Conservation (phyloP, 148 eudicot genomes). For the Hydrangea macrophylla region DNA sequence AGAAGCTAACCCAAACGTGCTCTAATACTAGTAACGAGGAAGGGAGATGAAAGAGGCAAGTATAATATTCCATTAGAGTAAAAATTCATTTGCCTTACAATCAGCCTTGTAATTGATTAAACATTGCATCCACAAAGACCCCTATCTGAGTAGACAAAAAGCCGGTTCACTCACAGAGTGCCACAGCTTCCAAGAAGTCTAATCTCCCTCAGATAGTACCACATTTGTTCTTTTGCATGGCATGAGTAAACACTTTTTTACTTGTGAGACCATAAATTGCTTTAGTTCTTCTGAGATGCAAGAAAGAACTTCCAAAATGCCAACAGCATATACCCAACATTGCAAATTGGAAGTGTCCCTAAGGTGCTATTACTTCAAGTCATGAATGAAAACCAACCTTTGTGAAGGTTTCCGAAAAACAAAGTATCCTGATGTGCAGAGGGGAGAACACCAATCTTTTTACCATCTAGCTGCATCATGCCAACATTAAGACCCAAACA, state of each 20-base stretch:
- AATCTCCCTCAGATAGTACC: not conserved
- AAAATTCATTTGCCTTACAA: not conserved
- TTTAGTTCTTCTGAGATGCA: constrained; percentile 5
- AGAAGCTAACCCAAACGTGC: too few relatives aligned
- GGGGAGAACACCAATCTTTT: constrained; percentile 66
- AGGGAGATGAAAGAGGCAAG: not conserved
- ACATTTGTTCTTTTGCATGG: not conserved
- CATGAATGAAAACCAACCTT: constrained; percentile 42
- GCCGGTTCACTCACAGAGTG: not conserved
- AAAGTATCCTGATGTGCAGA: constrained; percentile 60
- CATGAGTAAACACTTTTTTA: not conserved
- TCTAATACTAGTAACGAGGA: too few relatives aligned
- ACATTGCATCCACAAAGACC: not conserved
- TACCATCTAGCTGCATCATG: constrained; percentile 83
- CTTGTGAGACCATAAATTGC: not conserved
- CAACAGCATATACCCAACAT: not conserved
- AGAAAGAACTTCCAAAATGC: not conserved
- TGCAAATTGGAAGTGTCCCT: not conserved
- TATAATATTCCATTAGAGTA: not conserved
- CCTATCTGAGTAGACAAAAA: not conserved
- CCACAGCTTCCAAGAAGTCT: not conserved
- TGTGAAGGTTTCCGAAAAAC: constrained; percentile 66
- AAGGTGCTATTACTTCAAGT: not conserved
- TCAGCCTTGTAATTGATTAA: not conserved
- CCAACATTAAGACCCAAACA: constrained; percentile 16